A percentile compares a stretch with the other conserved stretches of the same genome.
Conservation (phyloP, 805 yeast species). For the Yarrowia alimentaria region DNA sequence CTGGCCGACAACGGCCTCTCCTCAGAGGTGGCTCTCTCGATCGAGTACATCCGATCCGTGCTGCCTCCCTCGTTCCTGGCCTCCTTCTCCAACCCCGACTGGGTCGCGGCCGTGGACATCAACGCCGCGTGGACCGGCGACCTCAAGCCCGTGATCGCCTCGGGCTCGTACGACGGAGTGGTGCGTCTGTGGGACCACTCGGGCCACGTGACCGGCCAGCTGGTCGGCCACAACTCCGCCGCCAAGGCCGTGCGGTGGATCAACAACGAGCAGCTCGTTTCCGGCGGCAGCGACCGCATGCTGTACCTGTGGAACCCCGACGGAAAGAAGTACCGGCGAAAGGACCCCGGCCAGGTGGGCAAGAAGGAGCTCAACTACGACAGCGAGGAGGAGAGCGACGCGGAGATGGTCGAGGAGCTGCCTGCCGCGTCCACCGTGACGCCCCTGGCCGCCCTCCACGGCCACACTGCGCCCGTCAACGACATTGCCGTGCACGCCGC, state of each 20-base stretch:
- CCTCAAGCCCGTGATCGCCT: slow-evolving; percentile 56
- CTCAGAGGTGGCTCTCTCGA: slow-evolving; percentile 69
- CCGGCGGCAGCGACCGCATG: slow-evolving; percentile 87
- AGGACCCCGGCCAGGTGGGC: slow-evolving; percentile 26
- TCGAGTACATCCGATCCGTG: slow-evolving; percentile 90
- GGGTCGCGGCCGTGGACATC: slow-evolving; percentile 79
- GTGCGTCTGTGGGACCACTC: slow-evolving; percentile 84
- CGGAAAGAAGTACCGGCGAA: slow-evolving; percentile 35
- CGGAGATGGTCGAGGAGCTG: slow-evolving; percentile 46
- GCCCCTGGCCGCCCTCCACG: slow-evolving; percentile 70
- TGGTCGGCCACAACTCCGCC: slow-evolving; percentile 85
- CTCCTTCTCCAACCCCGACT: slow-evolving; percentile 87
- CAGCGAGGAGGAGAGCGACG: slow-evolving; percentile 39
- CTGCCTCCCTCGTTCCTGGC: slow-evolving; percentile 92
- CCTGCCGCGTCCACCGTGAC: slow-evolving; percentile 52
- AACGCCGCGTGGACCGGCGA: slow-evolving; percentile 41
- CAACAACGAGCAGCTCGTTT: slow-evolving; percentile 67
- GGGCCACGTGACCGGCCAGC: slow-evolving; percentile 76
- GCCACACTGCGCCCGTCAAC: slow-evolving; percentile 86
- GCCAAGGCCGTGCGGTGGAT: slow-evolving; percentile 81
- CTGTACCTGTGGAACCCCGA: slow-evolving; percentile 83
- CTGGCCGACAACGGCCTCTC: slow-evolving; percentile 74
- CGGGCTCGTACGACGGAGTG: slow-evolving; percentile 93
- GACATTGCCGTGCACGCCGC: slow-evolving; percentile 58
- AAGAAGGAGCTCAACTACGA: slow-evolving; percentile 28